Evolutionary conservation across 2,329 filamentous ascomycete species (phyloP).

Genomic region (Chrysoporthe deuterocubensis): DNA sequence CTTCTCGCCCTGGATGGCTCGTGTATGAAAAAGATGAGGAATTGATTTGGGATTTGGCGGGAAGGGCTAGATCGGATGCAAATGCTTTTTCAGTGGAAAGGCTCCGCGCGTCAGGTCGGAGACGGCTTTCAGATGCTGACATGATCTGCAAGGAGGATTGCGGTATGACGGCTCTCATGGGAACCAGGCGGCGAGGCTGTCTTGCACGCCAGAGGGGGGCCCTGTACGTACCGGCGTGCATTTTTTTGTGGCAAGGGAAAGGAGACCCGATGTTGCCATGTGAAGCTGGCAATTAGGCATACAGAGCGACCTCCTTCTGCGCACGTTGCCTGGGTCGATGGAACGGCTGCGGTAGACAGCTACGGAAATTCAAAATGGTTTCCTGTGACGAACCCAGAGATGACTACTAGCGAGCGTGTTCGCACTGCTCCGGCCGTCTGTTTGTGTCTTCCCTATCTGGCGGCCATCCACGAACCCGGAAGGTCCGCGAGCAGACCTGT

Average conservation of each 20-base stretch:
- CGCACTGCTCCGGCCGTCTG: not conserved
- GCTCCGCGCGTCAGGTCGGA: not conserved
- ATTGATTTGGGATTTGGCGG: slow-evolving; percentile 11
- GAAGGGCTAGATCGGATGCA: slow-evolving; percentile 20
- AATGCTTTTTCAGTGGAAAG: not conserved
- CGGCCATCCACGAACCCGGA: too few species aligned
- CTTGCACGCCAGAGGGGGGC: not conserved
- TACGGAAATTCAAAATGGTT: slow-evolving; percentile 15
- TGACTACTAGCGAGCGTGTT: not conserved
- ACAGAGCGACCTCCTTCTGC: not conserved
- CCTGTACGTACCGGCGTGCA: not conserved
- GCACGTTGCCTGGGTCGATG: slow-evolving; percentile 10
- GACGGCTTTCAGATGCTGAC: not conserved
- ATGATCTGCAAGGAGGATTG: not conserved
- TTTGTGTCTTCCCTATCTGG: not conserved
- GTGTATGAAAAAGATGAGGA: slow-evolving; percentile 25
- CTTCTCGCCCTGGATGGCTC: slow-evolving; percentile 16
- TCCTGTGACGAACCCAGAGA: not conserved
- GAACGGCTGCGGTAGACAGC: slow-evolving; percentile 19
- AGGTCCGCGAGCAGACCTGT: too few species aligned
- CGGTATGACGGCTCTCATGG: not conserved
- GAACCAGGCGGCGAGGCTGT: not conserved
- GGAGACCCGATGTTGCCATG: not conserved
- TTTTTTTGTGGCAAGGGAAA: slow-evolving; percentile 1
- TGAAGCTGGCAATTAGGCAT: not conserved